These are phyloP conservation scores for Aspergillus carlsbadensis DNA, from an alignment of 495 filamentous ascomycete species.

Conservation along the genomic window DNA sequence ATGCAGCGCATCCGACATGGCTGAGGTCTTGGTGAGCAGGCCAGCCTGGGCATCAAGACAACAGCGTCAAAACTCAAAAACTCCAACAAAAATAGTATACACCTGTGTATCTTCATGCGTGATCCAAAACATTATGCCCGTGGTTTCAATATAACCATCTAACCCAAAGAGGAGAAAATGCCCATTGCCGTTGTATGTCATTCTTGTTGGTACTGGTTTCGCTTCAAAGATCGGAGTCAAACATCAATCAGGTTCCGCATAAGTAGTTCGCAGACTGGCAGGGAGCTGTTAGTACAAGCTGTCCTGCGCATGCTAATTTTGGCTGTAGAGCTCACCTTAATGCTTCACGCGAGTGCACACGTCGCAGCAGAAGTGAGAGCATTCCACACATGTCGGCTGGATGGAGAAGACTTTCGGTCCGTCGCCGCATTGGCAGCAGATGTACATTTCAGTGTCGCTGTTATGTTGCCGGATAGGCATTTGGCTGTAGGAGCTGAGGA, in stretches of 20 bases:
- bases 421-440: constrained; percentile 42
- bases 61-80: neutral
- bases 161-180: neutral
- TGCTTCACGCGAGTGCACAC: constrained; percentile 31
- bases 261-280: neutral
- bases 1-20: neutral
- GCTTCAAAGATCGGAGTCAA: neutral
- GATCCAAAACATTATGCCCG: neutral
- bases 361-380: constrained; percentile 31
- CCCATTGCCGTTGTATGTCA: neutral
- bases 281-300: neutral
- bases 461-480: neutral
- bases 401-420: constrained; percentile 40
- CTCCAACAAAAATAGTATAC: constrained; percentile 6
- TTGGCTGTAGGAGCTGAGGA: neutral
- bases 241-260: neutral
- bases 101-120: neutral
- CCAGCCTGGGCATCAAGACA: neutral
- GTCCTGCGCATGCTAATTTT: neutral
- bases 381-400: constrained; percentile 34
- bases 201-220: neutral
- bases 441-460: constrained; percentile 26
- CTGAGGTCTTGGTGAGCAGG: neutral
- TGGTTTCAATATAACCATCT: neutral
- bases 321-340: constrained; percentile 13